Base-by-base conservation (phyloP, 768 basidiomycete genomes). In the Rhizopogon vulgaris region DNA sequence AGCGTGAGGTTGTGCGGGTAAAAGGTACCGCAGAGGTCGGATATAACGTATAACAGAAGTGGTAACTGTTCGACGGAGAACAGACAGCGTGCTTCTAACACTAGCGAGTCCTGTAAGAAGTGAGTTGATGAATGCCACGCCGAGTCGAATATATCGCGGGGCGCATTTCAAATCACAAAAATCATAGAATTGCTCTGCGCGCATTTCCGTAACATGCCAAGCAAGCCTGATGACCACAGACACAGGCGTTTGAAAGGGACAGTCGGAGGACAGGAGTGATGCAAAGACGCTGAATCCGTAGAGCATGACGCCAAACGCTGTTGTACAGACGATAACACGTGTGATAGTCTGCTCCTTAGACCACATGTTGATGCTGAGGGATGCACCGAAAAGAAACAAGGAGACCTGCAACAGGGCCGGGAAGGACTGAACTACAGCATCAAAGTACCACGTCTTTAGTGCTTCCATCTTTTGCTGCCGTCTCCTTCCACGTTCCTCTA, bases 221-320 rank as follows among this genome's bases (percentile, higher is more conserved):
- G 34, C 1, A 43, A 38, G 38, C 9, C 53, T 37, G 6, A 58
- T 22, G 15, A 54, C n/a, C 8, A 38, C 14, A 27, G 57, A 54
- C 2, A 53, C 30, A 9, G 58, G 57, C 8, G 57, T 58, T 25
- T 58, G 56, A 36, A 58, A 59, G 12, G 58, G 58, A 40, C 58
- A 59, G n/a, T 45, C 36, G 2, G 52, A 36, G 36, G 42, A 52
- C 22, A 42, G 14, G 32, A 54, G 48, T 14, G 58, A 52, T 11
- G 45, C 47, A 37, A 56, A 40, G 34, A 56, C 58, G 46, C 47
- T 54, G 45, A 52, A 40, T 12, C 48, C 34, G 15, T 56, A 59
- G 22, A 60, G 36, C 41, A 51, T 37, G 28, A 45, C 43, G 14
- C 49, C 58, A n/a, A 47, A 24, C 7, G 28, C n/a, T 17, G 41